Percentiles rank a stretch among this genome's conserved stretches.
Conservation (phyloP, 768 basidiomycete genomes). For the Dioszegia aurantiaca region DNA sequence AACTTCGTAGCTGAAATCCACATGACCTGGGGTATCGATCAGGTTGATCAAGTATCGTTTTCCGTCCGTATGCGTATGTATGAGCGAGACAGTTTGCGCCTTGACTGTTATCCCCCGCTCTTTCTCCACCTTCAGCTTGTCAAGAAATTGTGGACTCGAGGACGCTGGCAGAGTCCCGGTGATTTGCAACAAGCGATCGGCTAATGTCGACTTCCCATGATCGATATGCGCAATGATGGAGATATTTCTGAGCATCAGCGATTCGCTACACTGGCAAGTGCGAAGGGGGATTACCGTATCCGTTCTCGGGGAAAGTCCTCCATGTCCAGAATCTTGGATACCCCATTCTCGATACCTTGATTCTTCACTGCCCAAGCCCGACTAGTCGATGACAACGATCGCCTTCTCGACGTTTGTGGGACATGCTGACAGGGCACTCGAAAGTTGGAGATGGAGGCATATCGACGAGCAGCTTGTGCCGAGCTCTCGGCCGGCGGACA, state of each 20-base stretch:
- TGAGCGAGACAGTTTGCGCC: conserved; percentile 87
- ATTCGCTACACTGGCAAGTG: neutral
- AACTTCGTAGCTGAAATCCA: conserved; percentile 97
- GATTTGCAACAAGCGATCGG: conserved; percentile 68
- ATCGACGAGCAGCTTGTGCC: conserved; percentile 9
- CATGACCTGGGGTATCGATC: conserved; percentile 98
- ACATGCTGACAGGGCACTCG: neutral
- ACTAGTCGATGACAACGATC: neutral
- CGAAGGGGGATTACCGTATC: conserved; percentile 42
- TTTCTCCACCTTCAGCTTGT: conserved; percentile 82
- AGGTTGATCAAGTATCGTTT: conserved; percentile 76
- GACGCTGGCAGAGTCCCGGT: conserved; percentile 39
- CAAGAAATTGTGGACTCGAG: conserved; percentile 45
- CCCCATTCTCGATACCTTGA: neutral
- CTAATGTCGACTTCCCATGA: conserved; percentile 94
- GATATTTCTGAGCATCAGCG: conserved; percentile 62
- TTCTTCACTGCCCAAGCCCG: neutral
- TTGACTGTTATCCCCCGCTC: conserved; percentile 98
- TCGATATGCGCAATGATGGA: conserved; percentile 97
- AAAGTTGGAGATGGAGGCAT: neutral
- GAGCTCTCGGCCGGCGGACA: conserved; percentile 16
- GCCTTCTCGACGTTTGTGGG: neutral
- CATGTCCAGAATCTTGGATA: conserved; percentile 34
- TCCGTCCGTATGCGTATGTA: conserved; percentile 61
- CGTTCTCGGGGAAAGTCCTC: conserved; percentile 52